Evolutionary conservation across 139 green algal species (phyloP).

Genomic region (Tetradesmus obliquus): DNA sequence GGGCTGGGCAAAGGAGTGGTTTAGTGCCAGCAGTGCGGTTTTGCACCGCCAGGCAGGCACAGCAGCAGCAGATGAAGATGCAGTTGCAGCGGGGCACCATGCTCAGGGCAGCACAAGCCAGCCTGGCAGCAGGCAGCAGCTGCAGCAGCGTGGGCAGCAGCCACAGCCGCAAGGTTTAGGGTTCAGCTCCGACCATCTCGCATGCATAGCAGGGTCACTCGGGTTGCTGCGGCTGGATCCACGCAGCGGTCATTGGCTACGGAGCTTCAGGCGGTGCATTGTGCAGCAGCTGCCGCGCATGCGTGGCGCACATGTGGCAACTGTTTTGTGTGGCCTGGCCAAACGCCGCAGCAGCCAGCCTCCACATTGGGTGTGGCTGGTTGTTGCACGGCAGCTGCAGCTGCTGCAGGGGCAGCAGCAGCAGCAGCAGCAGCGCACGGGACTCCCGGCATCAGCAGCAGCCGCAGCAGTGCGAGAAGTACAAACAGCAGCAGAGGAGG

Average conservation of each 20-base stretch:
- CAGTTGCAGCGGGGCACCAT: neutral
- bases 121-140: neutral
- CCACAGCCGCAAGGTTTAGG: neutral
- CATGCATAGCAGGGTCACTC: slow-evolving; percentile 17
- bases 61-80: neutral
- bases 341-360: slow-evolving; percentile 8
- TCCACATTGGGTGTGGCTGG: slow-evolving; percentile 20
- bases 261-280: neutral
- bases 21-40: neutral
- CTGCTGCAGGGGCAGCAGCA: neutral
- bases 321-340: slow-evolving; percentile 16
- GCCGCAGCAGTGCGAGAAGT: neutral
- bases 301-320: neutral
- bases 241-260: neutral
- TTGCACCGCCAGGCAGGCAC: neutral
- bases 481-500: neutral
- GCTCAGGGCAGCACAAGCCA: neutral
- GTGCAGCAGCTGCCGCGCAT: slow-evolving; percentile 2
- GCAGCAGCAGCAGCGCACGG: too few species aligned
- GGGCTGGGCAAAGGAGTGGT: neutral
- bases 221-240: slow-evolving; percentile 5
- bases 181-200: neutral
- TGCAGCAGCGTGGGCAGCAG: neutral
- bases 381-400: slow-evolving; percentile 16
- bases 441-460: neutral